These are phyloP conservation scores for Eutypa lata DNA, from an alignment of 2,329 filamentous ascomycete species.

Conservation along the genomic window DNA sequence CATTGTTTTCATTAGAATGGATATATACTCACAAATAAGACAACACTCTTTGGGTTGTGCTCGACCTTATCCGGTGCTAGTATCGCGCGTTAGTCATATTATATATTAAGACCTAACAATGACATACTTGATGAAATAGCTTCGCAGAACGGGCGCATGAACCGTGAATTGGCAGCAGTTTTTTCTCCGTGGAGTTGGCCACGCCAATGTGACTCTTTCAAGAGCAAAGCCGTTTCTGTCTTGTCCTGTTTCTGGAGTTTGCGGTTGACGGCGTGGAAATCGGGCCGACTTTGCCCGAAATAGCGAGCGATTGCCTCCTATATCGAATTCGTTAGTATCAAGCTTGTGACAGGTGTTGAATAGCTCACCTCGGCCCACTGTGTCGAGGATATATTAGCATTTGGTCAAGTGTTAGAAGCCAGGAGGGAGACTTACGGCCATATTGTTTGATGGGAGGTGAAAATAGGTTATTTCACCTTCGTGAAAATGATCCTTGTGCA, in stretches of 20 bases:
- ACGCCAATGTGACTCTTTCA: conserved; percentile 31
- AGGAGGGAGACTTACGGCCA: conserved; percentile 21
- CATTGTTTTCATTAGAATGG: no score
- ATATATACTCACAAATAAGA: conserved; percentile 29
- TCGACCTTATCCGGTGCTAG: background rate
- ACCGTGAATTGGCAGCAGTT: conserved; percentile 29
- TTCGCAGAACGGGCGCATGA: conserved; percentile 33
- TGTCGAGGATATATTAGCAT: background rate
- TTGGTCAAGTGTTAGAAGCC: background rate
- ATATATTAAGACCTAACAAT: background rate
- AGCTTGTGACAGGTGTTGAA: background rate
- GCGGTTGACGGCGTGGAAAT: no score
- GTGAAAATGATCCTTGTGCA: background rate
- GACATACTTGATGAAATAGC: conserved; percentile 28
- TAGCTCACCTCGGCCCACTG: conserved; percentile 28
- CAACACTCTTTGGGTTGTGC: conserved; percentile 22
- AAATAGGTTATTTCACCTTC: conserved; percentile 20
- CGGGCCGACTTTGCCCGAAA: conserved; percentile 18
- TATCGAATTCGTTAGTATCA: background rate
- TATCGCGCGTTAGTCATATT: background rate
- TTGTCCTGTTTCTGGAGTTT: conserved; percentile 3
- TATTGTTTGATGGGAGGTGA: conserved; percentile 32
- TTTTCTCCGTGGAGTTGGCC: conserved; percentile 29
- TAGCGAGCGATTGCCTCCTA: conserved; percentile 28
- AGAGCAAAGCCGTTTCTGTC: conserved; percentile 20